Percentiles rank a stretch among this genome's conserved stretches.
phyloP scores from a whole-genome alignment of 352 stramenopile genomes.

The Phytopythium mirpurense region DNA sequence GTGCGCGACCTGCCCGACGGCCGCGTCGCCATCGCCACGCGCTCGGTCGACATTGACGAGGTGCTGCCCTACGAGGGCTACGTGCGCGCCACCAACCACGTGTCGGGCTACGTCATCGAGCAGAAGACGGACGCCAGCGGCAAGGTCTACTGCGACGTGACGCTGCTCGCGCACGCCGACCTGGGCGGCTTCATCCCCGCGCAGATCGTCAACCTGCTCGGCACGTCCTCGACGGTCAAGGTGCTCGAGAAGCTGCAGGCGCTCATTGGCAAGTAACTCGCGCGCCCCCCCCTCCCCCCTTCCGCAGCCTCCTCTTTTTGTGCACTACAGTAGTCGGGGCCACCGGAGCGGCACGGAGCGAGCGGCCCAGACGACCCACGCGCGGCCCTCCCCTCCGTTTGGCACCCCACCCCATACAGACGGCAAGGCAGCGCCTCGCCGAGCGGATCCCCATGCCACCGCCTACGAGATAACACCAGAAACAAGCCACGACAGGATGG shows the following conservation, averaged over 20 bases:
- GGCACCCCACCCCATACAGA: too few relatives aligned
- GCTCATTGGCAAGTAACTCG: conserved; percentile 27
- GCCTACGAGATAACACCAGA: too few relatives aligned
- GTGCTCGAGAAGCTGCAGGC: conserved; percentile 65
- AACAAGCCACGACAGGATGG: background rate
- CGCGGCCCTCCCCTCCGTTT: too few relatives aligned
- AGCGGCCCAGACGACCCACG: too few relatives aligned
- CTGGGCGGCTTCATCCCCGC: conserved; percentile 75
- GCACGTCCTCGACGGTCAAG: conserved; percentile 79
- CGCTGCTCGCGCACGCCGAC: conserved; percentile 70
- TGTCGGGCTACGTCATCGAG: conserved; percentile 78
- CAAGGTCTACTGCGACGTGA: conserved; percentile 62
- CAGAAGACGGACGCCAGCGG: conserved; percentile 40
- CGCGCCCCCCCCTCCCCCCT: background rate
- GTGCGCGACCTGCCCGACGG: conserved; percentile 45
- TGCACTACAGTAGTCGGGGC: conserved; percentile 2
- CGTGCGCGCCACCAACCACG: conserved; percentile 58
- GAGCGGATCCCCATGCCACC: too few relatives aligned
- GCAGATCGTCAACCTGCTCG: conserved; percentile 79
- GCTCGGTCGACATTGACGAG: conserved; percentile 46
- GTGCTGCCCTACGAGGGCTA: conserved; percentile 45
- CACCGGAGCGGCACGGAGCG: too few relatives aligned
- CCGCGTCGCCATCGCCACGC: conserved; percentile 56
- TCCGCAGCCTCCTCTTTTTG: background rate
- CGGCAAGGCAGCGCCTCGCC: too few relatives aligned